Conservation (phyloP, 2,329 filamentous ascomycete species). For the Microsporum ferrugineum region DNA sequence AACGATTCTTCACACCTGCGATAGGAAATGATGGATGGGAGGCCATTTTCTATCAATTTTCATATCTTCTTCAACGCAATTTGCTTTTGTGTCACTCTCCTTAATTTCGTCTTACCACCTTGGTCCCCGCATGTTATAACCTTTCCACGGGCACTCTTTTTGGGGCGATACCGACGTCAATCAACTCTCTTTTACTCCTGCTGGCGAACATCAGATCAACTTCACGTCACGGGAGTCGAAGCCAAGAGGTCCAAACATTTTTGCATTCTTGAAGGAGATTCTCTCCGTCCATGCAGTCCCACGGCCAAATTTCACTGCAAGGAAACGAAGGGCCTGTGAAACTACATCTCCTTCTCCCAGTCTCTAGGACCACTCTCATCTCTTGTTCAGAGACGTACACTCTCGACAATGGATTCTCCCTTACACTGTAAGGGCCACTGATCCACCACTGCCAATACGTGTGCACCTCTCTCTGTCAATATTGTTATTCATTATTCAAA, state of each 20-base stretch:
- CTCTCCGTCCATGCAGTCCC: not conserved
- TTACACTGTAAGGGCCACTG: not conserved
- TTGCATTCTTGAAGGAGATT: not conserved
- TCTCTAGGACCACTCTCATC: not conserved
- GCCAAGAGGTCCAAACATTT: not conserved
- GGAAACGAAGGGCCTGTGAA: not conserved
- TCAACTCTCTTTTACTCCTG: not conserved
- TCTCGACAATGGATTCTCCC: not conserved
- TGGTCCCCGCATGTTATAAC: not conserved
- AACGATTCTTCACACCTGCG: not conserved
- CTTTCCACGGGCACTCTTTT: not conserved
- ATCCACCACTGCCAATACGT: not conserved
- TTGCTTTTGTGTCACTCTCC: not conserved
- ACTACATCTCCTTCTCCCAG: not conserved
- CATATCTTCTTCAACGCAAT: not conserved
- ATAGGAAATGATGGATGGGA: conserved; percentile 4
- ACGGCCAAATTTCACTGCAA: not conserved
- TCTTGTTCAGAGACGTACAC: not conserved
- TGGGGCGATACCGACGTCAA: not conserved
- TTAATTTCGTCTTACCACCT: not conserved
- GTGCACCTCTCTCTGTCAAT: not conserved
- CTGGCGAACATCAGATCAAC: not conserved
- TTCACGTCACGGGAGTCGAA: not conserved
- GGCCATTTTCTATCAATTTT: not conserved
- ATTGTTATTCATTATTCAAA: not conserved